Evolutionary conservation across 2,329 filamentous ascomycete species (phyloP).

Genomic region (Penicillium sp.): DNA sequence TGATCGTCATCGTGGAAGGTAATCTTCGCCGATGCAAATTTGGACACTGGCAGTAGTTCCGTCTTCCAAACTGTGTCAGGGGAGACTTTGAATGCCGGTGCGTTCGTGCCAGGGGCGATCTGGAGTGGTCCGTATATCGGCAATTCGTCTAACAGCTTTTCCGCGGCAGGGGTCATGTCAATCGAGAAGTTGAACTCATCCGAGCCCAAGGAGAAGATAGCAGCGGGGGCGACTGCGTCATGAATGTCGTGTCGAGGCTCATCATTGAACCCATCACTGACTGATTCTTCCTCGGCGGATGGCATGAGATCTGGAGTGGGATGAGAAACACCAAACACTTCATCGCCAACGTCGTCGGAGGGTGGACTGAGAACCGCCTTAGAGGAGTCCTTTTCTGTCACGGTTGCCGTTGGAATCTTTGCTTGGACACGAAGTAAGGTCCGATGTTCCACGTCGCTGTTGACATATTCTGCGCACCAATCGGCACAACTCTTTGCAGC

Average conservation of each 20-base stretch:
- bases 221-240: slow-evolving; percentile 54
- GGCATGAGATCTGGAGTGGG: slow-evolving; percentile 60
- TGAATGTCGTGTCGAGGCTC: slow-evolving; percentile 38
- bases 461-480: slow-evolving; percentile 75
- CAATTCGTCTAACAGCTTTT: slow-evolving; percentile 69
- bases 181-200: slow-evolving; percentile 75
- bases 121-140: slow-evolving; percentile 63
- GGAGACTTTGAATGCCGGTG: slow-evolving; percentile 51
- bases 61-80: slow-evolving; percentile 66
- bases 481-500: slow-evolving; percentile 70
- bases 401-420: slow-evolving; percentile 26
- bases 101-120: slow-evolving; percentile 50
- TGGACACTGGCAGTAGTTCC: slow-evolving; percentile 73
- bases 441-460: slow-evolving; percentile 55
- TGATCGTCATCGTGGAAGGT: slow-evolving; percentile 58
- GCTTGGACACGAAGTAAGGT: slow-evolving; percentile 58
- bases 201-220: slow-evolving; percentile 71
- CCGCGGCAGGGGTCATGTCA: slow-evolving; percentile 62
- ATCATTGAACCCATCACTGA: slow-evolving; percentile 41
- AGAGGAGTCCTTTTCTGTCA: slow-evolving; percentile 17
- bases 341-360: slow-evolving; percentile 28
- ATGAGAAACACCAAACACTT: slow-evolving; percentile 34
- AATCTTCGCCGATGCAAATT: slow-evolving; percentile 74
- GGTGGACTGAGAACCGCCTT: slow-evolving; percentile 27
- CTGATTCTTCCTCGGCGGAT: slow-evolving; percentile 53